Percentiles rank a stretch among this genome's conserved stretches.
phyloP scores from a whole-genome alignment of 352 stramenopile genomes.

The Albugo candida region DNA sequence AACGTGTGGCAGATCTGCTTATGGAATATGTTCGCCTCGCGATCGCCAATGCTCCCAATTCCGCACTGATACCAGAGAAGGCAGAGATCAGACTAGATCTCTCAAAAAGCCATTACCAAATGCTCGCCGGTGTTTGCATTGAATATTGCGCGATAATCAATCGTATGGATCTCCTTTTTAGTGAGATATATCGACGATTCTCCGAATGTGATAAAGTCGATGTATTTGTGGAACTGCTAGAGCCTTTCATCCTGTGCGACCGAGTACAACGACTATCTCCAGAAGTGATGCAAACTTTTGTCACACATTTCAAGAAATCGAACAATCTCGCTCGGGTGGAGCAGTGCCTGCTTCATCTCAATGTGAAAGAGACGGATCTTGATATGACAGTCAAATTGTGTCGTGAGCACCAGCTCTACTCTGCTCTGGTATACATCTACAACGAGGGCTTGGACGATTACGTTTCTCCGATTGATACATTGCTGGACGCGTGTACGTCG shows the following conservation, averaged over 20 bases:
- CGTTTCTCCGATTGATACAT: slow-evolving; percentile 77
- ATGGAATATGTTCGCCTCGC: slow-evolving; percentile 81
- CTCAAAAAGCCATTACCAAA: slow-evolving; percentile 88
- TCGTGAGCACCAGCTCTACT: slow-evolving; percentile 82
- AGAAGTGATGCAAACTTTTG: slow-evolving; percentile 84
- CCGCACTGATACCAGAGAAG: neutral
- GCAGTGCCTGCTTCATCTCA: slow-evolving; percentile 87
- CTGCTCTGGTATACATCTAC: slow-evolving; percentile 89
- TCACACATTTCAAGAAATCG: slow-evolving; percentile 79
- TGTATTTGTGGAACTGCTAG: slow-evolving; percentile 85
- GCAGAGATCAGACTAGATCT: slow-evolving; percentile 66
- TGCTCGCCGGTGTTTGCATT: slow-evolving; percentile 90
- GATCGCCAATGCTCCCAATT: slow-evolving; percentile 51
- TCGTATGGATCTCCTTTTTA: slow-evolving; percentile 68
- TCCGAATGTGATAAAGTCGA: slow-evolving; percentile 61
- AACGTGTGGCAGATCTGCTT: slow-evolving; percentile 71
- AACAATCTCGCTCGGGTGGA: slow-evolving; percentile 81
- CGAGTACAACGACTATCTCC: slow-evolving; percentile 83
- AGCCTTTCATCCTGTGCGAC: slow-evolving; percentile 89
- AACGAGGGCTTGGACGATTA: slow-evolving; percentile 86
- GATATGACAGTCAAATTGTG: slow-evolving; percentile 87
- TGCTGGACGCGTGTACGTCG: slow-evolving; percentile 62
- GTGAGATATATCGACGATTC: slow-evolving; percentile 76
- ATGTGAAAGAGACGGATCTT: slow-evolving; percentile 86
- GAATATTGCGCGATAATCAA: slow-evolving; percentile 87